Base-by-base conservation (phyloP, 495 filamentous ascomycete genomes). In the Penicillium crystallinum region DNA sequence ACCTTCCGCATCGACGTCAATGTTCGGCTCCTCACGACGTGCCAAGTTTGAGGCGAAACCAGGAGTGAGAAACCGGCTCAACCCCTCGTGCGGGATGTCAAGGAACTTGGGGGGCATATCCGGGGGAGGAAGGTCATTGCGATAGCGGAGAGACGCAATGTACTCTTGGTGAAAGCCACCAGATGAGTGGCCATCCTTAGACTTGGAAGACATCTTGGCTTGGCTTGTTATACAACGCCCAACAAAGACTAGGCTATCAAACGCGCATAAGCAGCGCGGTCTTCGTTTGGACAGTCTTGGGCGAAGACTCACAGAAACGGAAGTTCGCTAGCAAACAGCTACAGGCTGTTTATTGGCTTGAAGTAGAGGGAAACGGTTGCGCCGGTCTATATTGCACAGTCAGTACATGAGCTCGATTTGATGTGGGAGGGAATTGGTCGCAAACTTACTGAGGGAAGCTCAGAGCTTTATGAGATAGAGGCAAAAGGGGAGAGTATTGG, bases 1-100 rank as follows among this genome's bases (percentile, higher is more conserved):
- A 52, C 96, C 82, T 74, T 97, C 95, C 17, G 91, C 91, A 81
- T 98, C 95, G 18, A 91, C 90, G 68, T 97, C 93, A 46, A 98
- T 91, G 54, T 95, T 96, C 4, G 95, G 74, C n/a, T 91, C 84
- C 72, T 97, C 91, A 54, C 95, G 89, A 56, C 91, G 79, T 1
- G 89, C 89, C 53, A 98, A 70, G 45, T 89, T 85, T 27, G 90
- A 91, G 21, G 90, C 88, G 73, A 95, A 97, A 2, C 80, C 83
- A 1, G 92, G 87, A 9, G 84, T 86, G 12, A 92, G 91, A 67
- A 96, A 97, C 60, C 90, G 85, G 8, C 85, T 77, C 17, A 97
- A 79, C 12, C 95, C 95, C 48, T 87, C 88, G 59, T 92, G 95
- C 6, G 93, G 92, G 56, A 98, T 95, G 52, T 97, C 88, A 59